Percentiles rank a stretch among this genome's conserved stretches.
phyloP scores from a whole-genome alignment of 495 filamentous ascomycete species.

The Penicillium bialowiezense region DNA sequence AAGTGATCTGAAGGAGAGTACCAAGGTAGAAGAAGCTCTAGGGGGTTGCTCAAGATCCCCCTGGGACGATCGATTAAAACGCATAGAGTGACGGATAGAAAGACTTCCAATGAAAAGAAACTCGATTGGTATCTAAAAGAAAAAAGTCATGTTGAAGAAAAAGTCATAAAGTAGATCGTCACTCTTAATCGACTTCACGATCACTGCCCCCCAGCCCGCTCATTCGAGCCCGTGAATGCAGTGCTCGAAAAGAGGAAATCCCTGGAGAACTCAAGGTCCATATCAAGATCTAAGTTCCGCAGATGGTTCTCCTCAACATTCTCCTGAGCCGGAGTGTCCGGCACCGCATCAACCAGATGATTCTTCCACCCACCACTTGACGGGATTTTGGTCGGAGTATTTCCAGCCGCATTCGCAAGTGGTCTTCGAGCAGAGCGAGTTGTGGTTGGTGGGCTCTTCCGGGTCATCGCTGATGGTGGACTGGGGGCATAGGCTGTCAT shows the following conservation, averaged over 20 bases:
- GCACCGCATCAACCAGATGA: slow-evolving; percentile 6
- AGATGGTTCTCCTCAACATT: slow-evolving; percentile 23
- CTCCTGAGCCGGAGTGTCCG: slow-evolving; percentile 3
- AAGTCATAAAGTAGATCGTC: no score
- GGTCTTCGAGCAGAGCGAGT: slow-evolving; percentile 6
- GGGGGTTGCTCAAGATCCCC: no score
- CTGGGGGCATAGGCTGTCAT: neutral
- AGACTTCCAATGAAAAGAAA: no score
- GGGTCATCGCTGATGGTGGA: neutral
- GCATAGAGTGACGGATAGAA: no score
- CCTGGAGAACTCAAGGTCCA: slow-evolving; percentile 41
- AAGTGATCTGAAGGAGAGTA: no score
- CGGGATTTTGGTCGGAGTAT: slow-evolving; percentile 28
- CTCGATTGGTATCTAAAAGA: no score
- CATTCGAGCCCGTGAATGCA: slow-evolving; percentile 28
- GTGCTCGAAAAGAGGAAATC: slow-evolving; percentile 38
- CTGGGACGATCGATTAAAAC: no score
- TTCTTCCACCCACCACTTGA: slow-evolving; percentile 6
- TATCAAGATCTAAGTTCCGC: slow-evolving; percentile 31
- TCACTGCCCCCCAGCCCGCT: slow-evolving; percentile 8
- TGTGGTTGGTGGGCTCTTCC: neutral
- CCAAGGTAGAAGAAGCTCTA: no score
- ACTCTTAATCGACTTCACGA: neutral
- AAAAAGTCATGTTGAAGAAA: no score
- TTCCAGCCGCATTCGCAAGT: slow-evolving; percentile 25